These are phyloP conservation scores for Clarireedia paspali DNA, from an alignment of 2,329 filamentous ascomycete genomes.

Conservation along the genomic window DNA sequence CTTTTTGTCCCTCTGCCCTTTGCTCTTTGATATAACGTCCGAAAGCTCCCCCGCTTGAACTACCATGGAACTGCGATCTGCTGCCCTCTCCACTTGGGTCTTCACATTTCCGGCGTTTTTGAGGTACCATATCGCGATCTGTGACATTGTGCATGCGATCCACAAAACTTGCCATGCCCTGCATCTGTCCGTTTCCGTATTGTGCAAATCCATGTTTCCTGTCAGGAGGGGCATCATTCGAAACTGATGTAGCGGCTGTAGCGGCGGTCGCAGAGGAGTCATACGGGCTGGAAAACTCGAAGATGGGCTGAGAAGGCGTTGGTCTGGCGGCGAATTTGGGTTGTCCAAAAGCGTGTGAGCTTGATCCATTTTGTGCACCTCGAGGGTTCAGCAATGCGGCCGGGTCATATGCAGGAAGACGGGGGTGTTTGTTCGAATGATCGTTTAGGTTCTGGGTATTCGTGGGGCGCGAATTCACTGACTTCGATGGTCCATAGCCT, in stretches of 20 bases:
- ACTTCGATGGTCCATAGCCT: conserved; percentile 26
- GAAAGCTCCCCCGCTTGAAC: conserved; percentile 50
- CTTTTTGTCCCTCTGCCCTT: conserved; percentile 36
- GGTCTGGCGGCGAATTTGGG: conserved; percentile 11
- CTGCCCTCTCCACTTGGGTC: conserved; percentile 35
- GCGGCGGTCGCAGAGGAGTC: conserved; percentile 10
- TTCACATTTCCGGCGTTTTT: conserved; percentile 57
- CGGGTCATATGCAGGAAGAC: conserved; percentile 32
- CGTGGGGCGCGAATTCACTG: conserved; percentile 1
- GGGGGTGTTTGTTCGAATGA: background rate
- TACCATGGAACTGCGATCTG: conserved; percentile 37
- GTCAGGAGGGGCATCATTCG: background rate
- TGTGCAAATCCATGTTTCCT: conserved; percentile 16
- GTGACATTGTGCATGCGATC: conserved; percentile 71
- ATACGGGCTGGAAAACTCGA: conserved; percentile 28
- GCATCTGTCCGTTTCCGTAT: conserved; percentile 12
- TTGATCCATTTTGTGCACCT: conserved; percentile 20
- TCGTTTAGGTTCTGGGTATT: conserved; percentile 4
- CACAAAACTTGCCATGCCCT: conserved; percentile 54
- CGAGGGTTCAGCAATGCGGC: conserved; percentile 36
- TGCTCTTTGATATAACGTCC: conserved; percentile 60
- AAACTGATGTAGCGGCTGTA: conserved; percentile 1
- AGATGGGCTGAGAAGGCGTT: conserved; percentile 16
- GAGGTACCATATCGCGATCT: conserved; percentile 52
- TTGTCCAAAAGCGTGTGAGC: background rate